A percentile compares a stretch with the other conserved stretches of the same genome.
Conservation (phyloP, 1,284 basidiomycete species). For the Rhodotorula sp. region DNA sequence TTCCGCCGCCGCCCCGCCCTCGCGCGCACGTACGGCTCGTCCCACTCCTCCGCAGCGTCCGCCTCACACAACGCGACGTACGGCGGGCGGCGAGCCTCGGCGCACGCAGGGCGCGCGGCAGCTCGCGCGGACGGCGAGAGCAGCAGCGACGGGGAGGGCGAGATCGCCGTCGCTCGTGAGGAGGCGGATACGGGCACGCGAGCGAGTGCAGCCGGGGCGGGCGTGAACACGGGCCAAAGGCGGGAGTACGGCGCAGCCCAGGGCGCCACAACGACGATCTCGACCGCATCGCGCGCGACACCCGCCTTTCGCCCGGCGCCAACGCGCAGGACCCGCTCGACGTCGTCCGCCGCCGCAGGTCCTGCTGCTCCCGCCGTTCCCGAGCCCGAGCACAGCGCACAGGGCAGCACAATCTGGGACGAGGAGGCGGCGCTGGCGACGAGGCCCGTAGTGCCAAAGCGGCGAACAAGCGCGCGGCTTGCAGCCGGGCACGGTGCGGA, state of each 20-base stretch:
- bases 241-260: too few relatives aligned
- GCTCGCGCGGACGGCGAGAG: neutral
- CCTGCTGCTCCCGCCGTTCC: too few relatives aligned
- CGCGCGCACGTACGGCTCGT: conserved; percentile 4
- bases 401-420: conserved; percentile 5
- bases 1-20: conserved; percentile 3
- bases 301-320: neutral
- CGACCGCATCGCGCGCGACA: too few relatives aligned
- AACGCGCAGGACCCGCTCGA: neutral
- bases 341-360: neutral
- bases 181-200: too few relatives aligned
- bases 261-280: too few relatives aligned
- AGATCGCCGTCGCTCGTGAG: neutral
- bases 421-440: neutral
- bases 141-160: neutral
- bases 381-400: too few relatives aligned
- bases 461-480: neutral
- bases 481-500: neutral
- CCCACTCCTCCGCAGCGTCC: neutral
- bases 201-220: too few relatives aligned
- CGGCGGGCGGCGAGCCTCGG: neutral
- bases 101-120: neutral
- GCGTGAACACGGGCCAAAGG: too few relatives aligned
- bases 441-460: neutral
- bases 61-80: neutral